A percentile compares a stretch with the other conserved stretches of the same genome.
Evolutionary conservation across 139 green algal genomes (phyloP).

Genomic region (Tetradesmus lagerheimii): DNA sequence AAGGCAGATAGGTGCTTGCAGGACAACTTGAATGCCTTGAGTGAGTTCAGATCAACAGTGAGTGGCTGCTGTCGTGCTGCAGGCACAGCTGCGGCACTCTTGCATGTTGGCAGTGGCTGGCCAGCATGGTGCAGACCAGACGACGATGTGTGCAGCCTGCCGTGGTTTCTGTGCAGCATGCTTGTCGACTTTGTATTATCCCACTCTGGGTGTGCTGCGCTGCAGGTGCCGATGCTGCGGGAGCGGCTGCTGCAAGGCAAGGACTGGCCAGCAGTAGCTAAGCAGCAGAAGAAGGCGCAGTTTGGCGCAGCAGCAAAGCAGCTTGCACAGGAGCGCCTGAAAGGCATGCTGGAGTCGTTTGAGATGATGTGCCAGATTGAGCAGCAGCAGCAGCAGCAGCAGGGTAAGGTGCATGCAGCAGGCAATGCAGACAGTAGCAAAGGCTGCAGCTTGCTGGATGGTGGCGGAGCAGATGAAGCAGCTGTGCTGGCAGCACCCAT

Average conservation of each 20-base stretch:
- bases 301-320: constrained; percentile 52
- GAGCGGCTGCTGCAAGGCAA: constrained; percentile 58
- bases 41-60: too few species aligned
- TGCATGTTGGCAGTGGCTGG: not conserved
- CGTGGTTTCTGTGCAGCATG: not conserved
- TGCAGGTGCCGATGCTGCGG: constrained; percentile 70
- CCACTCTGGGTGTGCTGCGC: too few species aligned
- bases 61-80: too few species aligned
- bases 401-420: not conserved
- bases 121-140: not conserved
- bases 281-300: constrained; percentile 41
- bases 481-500: not conserved
- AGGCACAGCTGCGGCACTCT: too few species aligned
- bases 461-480: constrained; percentile 13
- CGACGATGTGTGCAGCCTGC: not conserved
- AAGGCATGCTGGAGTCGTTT: constrained; percentile 63
- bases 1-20: too few species aligned
- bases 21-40: too few species aligned
- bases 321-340: constrained; percentile 55
- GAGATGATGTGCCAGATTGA: constrained; percentile 47
- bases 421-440: not conserved
- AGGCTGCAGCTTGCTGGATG: not conserved
- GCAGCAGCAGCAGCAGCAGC: constrained; percentile 25
- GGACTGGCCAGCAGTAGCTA: constrained; percentile 68
- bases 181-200: not conserved